A percentile compares a stretch with the other conserved stretches of the same genome.
Conservation (phyloP, 176 grass and related monocot genomes). For the Phragmites australis region DNA sequence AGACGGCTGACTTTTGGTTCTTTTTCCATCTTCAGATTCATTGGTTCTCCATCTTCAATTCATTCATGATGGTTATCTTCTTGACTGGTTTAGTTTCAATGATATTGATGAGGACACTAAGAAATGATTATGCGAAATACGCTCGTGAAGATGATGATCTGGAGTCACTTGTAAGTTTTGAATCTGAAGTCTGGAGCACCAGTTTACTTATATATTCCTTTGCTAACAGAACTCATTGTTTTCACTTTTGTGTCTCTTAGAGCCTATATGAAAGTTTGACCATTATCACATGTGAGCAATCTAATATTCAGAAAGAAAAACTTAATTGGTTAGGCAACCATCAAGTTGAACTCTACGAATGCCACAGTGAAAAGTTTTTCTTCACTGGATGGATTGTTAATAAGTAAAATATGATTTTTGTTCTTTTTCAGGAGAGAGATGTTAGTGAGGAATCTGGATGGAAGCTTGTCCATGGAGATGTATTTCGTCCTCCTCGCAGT, state of each 20-base stretch:
- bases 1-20: constrained; percentile 14
- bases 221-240: background rate
- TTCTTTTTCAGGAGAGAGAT: constrained; percentile 84
- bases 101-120: constrained; percentile 98
- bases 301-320: constrained; percentile 16
- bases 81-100: constrained; percentile 97
- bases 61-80: constrained; percentile 99
- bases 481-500: constrained; percentile 74
- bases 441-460: constrained; percentile 98
- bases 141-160: constrained; percentile 99
- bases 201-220: background rate
- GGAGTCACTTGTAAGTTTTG: constrained; percentile 65
- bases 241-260: background rate
- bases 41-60: constrained; percentile 99
- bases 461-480: constrained; percentile 99
- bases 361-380: background rate
- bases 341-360: background rate
- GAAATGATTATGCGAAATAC: constrained; percentile 99
- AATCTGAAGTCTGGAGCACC: constrained; percentile 3
- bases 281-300: constrained; percentile 1
- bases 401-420: background rate
- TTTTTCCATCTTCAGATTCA: constrained; percentile 73
- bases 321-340: background rate
- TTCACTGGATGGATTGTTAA: background rate
- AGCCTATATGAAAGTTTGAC: background rate